These are phyloP conservation scores for Penstemon newberryi DNA, from an alignment of 257 asterid genomes.

Conservation along the genomic window DNA sequence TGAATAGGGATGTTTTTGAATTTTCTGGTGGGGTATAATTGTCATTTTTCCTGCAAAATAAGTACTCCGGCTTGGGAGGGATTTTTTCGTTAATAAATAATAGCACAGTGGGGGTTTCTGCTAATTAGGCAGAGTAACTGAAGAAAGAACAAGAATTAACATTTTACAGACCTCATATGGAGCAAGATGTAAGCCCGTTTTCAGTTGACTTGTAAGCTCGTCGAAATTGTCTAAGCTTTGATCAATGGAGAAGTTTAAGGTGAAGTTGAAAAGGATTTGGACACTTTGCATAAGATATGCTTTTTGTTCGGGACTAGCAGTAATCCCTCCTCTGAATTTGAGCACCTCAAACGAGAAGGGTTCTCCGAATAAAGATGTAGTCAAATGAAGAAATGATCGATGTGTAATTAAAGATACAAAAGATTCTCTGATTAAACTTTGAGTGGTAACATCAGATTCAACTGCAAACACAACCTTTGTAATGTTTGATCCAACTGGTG, in stretches of 20 bases:
- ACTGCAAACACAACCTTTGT: conserved; percentile 74
- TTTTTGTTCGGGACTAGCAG: conserved; percentile 78
- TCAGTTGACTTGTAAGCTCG: conserved; percentile 70
- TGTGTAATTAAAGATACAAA: conserved; percentile 45
- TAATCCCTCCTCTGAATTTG: conserved; percentile 85
- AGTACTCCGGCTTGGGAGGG: too few species aligned
- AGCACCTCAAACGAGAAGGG: conserved; percentile 77
- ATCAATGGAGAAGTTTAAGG: conserved; percentile 86
- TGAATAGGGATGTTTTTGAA: too few species aligned
- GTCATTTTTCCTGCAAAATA: too few species aligned
- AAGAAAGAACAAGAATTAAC: conserved; percentile 15
- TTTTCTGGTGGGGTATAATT: too few species aligned
- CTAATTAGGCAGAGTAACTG: not conserved
- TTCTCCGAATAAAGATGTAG: conserved; percentile 72
- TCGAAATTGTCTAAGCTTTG: conserved; percentile 59
- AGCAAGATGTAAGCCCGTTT: conserved; percentile 67
- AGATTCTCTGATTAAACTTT: conserved; percentile 47
- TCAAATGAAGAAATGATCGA: conserved; percentile 49
- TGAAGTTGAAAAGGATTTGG: conserved; percentile 84
- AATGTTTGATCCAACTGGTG: conserved; percentile 49
- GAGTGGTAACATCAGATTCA: conserved; percentile 56
- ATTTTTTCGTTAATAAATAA: too few species aligned
- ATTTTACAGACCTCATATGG: conserved; percentile 67
- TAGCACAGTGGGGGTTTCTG: too few species aligned
- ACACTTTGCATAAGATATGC: conserved; percentile 75